Conservation (phyloP, 2,329 filamentous ascomycete genomes). For the Ilyonectria destructans region DNA sequence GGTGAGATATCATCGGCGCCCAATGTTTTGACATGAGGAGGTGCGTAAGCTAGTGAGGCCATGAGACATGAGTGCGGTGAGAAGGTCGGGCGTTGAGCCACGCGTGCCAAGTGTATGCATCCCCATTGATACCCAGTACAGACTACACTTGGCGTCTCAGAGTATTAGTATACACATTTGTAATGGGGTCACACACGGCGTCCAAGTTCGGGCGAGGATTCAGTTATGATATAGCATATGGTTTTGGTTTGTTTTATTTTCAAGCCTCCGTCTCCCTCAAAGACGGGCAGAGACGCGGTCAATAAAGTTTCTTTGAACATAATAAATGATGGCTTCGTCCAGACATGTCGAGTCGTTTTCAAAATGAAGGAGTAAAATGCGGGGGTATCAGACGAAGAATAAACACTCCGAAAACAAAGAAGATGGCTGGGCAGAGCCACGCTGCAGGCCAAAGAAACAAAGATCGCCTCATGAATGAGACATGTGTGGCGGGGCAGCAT, state of each 20-base stretch:
- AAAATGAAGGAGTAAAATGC: constrained; percentile 33
- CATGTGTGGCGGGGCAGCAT: constrained; percentile 2
- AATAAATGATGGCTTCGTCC: constrained; percentile 21
- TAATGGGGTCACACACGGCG: constrained; percentile 1
- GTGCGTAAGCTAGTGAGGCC: constrained; percentile 5
- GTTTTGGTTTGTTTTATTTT: constrained; percentile 7
- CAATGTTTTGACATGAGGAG: constrained; percentile 5
- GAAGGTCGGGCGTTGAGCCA: background rate
- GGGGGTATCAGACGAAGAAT: constrained; percentile 47
- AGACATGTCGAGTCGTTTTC: constrained; percentile 23
- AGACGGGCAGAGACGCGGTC: background rate
- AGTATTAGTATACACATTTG: constrained; percentile 1
- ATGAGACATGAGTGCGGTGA: constrained; percentile 27
- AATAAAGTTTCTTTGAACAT: background rate
- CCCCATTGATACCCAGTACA: constrained; percentile 22
- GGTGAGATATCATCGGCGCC: background rate
- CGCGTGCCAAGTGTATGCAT: constrained; percentile 6
- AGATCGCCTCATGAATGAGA: constrained; percentile 32
- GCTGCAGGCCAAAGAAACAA: constrained; percentile 12
- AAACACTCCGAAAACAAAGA: constrained; percentile 22
- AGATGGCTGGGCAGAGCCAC: constrained; percentile 18
- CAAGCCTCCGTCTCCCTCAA: background rate
- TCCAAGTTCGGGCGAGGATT: background rate
- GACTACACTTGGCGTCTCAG: constrained; percentile 6
- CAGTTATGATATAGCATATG: background rate